Evolutionary conservation across 352 stramenopile genomes (phyloP).

Genomic region (Globisporangium mamillatum): DNA sequence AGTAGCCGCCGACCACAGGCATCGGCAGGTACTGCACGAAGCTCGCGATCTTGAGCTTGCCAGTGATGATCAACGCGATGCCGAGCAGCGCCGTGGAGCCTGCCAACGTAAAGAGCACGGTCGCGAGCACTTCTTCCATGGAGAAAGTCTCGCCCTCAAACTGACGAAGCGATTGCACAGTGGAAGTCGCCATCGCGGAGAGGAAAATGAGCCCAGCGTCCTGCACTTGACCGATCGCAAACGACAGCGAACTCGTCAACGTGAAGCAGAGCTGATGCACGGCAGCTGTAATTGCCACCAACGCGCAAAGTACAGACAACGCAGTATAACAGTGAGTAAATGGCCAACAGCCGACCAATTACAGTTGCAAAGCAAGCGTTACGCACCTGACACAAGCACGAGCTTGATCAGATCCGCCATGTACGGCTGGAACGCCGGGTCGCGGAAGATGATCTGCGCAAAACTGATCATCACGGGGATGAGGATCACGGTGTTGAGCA

Average conservation of each 20-base stretch:
- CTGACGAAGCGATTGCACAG: constrained; percentile 72
- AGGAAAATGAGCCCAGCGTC: constrained; percentile 99
- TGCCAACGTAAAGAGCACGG: constrained; percentile 92
- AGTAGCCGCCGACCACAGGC: constrained; percentile 96
- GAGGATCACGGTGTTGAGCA: constrained; percentile 94
- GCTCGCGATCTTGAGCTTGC: constrained; percentile 92
- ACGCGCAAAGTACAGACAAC: neutral
- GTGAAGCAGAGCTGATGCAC: constrained; percentile 86
- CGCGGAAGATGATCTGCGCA: constrained; percentile 94
- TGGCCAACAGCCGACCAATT: neutral
- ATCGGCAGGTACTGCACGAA: constrained; percentile 98
- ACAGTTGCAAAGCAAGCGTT: neutral
- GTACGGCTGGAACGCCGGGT: constrained; percentile 90
- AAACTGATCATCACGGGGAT: constrained; percentile 92
- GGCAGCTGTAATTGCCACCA: constrained; percentile 27
- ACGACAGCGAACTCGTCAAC: constrained; percentile 91
- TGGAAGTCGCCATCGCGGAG: constrained; percentile 91
- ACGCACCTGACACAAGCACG: constrained; percentile 74
- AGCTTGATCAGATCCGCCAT: constrained; percentile 94
- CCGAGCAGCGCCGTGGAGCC: constrained; percentile 92
- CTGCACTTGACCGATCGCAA: constrained; percentile 98
- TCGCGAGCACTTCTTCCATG: constrained; percentile 89
- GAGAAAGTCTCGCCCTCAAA: constrained; percentile 58
- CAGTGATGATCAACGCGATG: constrained; percentile 92
- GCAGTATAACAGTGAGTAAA: neutral